Evolutionary conservation across 2,329 filamentous ascomycete species (phyloP).

Genomic region (Elsinoe arachidis): DNA sequence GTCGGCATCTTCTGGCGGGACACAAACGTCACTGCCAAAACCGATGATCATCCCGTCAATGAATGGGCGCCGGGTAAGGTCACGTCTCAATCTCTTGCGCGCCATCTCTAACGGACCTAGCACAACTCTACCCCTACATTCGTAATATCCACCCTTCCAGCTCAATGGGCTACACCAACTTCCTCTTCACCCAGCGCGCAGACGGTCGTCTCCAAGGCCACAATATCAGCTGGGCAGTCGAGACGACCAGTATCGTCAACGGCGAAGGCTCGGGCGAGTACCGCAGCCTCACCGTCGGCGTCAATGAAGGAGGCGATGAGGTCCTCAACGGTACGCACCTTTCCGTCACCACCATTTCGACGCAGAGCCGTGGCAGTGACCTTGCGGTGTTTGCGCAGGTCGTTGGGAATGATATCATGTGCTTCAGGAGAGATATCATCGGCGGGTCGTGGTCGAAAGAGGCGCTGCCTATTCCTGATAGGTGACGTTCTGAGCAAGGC

Average conservation of each 20-base stretch:
- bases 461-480: neutral
- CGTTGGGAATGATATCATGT: neutral
- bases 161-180: constrained; percentile 35
- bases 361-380: neutral
- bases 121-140: constrained; percentile 24
- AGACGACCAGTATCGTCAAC: constrained; percentile 30
- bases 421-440: neutral
- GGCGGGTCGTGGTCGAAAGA: neutral
- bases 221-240: constrained; percentile 31
- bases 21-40: constrained; percentile 27
- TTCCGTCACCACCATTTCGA: neutral
- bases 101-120: neutral
- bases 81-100: neutral
- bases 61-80: constrained; percentile 28
- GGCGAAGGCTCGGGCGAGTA: constrained; percentile 13
- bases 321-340: constrained; percentile 32
- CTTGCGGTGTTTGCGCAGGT: neutral
- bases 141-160: constrained; percentile 31
- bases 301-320: constrained; percentile 21
- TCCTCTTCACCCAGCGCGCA: constrained; percentile 33
- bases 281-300: constrained; percentile 27
- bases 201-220: constrained; percentile 31
- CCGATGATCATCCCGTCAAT: constrained; percentile 32
- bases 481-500: neutral
- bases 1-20: constrained; percentile 40